Conservation (phyloP, 768 basidiomycete genomes). For the Russula foetens region DNA sequence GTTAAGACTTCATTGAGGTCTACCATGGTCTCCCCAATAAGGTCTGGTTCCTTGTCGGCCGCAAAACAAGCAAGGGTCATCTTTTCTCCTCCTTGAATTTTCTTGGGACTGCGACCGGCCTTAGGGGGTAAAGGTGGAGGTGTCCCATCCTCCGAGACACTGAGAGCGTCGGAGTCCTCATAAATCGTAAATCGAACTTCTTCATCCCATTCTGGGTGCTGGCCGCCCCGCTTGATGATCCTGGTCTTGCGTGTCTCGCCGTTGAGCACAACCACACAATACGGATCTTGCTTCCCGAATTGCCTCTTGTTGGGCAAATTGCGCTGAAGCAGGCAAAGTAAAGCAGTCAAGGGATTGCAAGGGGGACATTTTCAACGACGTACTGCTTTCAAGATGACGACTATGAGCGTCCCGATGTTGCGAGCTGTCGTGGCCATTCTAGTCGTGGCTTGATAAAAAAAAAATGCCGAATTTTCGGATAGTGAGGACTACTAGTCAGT, state of each 20-base stretch:
- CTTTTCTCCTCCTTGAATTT: conserved; percentile 60
- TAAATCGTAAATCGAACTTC: conserved; percentile 88
- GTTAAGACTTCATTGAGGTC: conserved; percentile 86
- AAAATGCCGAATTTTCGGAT: background rate
- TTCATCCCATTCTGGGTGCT: conserved; percentile 99
- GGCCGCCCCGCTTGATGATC: conserved; percentile 93
- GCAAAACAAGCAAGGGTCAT: conserved; percentile 88
- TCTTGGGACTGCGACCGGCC: conserved; percentile 32
- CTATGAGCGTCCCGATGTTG: conserved; percentile 89
- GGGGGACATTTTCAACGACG: conserved; percentile 25
- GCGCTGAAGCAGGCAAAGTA: conserved; percentile 38
- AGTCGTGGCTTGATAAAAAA: background rate
- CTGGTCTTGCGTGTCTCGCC: conserved; percentile 83
- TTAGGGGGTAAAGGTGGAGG: conserved; percentile 71
- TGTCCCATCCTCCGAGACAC: conserved; percentile 23
- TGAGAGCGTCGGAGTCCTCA: conserved; percentile 51
- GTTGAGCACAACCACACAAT: conserved; percentile 73
- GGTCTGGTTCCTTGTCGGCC: conserved; percentile 92
- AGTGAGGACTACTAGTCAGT: background rate
- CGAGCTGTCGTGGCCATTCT: conserved; percentile 52
- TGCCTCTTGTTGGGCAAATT: conserved; percentile 87
- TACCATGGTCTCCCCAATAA: conserved; percentile 87
- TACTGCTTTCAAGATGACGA: conserved; percentile 91
- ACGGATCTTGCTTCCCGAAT: conserved; percentile 97
- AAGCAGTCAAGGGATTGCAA: background rate